Conservation (phyloP, 2,329 filamentous ascomycete genomes). For the Aspergillus costaricaensis region DNA sequence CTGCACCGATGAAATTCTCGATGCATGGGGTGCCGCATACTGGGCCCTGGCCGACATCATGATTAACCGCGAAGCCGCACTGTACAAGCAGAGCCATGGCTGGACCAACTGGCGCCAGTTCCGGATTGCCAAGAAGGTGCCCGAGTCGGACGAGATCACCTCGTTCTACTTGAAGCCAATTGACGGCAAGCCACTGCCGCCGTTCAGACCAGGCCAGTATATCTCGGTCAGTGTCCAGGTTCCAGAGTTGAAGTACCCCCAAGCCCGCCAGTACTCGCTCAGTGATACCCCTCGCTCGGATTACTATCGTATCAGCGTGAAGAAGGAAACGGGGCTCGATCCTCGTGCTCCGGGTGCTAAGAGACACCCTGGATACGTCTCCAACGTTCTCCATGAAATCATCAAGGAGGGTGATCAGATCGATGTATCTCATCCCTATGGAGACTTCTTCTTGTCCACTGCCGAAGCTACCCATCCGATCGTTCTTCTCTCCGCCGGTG, state of each 20-base stretch:
- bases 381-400: conserved; percentile 67
- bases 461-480: conserved; percentile 53
- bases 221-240: conserved; percentile 64
- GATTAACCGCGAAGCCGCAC: conserved; percentile 65
- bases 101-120: conserved; percentile 72
- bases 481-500: conserved; percentile 63
- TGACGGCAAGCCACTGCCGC: conserved; percentile 62
- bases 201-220: conserved; percentile 71
- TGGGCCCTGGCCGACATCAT: conserved; percentile 72
- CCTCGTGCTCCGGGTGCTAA: conserved; percentile 47
- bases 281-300: conserved; percentile 63
- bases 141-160: conserved; percentile 68
- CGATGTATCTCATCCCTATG: conserved; percentile 66
- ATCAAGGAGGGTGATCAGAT: conserved; percentile 64
- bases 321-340: conserved; percentile 62
- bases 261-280: conserved; percentile 74
- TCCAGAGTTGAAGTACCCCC: conserved; percentile 60
- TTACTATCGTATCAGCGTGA: conserved; percentile 71
- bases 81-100: conserved; percentile 61
- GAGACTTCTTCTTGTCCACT: conserved; percentile 57
- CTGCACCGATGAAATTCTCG: conserved; percentile 64
- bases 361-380: conserved; percentile 65
- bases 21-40: conserved; percentile 72
- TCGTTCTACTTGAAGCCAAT: conserved; percentile 70
- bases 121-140: conserved; percentile 63